These are phyloP conservation scores for Smallanthus sonchifolius DNA, from an alignment of 129 eudicot species.

Conservation along the genomic window DNA sequence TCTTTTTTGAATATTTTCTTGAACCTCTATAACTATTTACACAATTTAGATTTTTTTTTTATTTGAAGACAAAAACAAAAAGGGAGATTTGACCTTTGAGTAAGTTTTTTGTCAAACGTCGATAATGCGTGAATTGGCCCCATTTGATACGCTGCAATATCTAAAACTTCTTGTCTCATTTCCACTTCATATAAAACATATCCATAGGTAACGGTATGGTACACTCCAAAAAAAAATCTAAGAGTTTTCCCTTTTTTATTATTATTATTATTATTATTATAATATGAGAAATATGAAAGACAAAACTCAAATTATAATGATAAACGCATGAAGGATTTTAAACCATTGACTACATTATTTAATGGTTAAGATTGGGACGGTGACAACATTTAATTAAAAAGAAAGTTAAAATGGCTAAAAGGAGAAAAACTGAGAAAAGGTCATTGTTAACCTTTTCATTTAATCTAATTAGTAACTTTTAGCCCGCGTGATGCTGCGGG, in stretches of 20 bases:
- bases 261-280: not conserved
- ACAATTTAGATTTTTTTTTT: not conserved
- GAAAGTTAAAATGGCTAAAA: no score
- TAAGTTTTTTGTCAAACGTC: not conserved
- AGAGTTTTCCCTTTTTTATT: not conserved
- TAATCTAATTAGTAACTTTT: no score
- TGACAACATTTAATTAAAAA: no score
- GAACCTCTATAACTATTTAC: not conserved
- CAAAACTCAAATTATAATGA: no score
- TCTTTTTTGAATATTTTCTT: not conserved
- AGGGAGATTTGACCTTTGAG: conserved; percentile 9
- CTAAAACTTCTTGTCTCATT: not conserved
- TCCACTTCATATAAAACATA: not conserved
- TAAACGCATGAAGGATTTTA: no score
- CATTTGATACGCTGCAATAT: not conserved
- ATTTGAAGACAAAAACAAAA: not conserved
- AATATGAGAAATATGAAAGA: no score
- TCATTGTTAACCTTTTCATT: no score
- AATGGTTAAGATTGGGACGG: no score
- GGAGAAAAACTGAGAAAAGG: no score
- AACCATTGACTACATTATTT: no score
- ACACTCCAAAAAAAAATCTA: not conserved
- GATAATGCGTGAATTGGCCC: not conserved
- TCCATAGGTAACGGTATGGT: not conserved
- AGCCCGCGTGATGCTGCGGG: no score